Evolutionary conservation across 2,329 filamentous ascomycete genomes (phyloP).

Genomic region (Fusarium bulbicola): DNA sequence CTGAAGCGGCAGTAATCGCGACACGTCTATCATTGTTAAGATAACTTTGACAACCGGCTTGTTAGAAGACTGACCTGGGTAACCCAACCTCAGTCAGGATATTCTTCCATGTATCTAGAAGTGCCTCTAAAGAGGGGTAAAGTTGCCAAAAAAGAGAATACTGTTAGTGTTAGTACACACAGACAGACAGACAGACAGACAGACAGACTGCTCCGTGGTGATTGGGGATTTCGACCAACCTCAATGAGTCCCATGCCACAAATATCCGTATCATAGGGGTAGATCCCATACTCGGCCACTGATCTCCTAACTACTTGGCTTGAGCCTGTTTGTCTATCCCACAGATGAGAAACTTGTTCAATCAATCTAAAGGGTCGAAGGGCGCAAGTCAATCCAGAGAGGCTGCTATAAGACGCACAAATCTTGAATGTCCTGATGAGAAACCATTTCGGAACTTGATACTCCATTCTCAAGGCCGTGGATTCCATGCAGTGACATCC

Average conservation of each 20-base stretch:
- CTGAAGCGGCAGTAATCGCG: accelerated
- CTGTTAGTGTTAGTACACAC: background rate
- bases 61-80: background rate
- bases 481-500: background rate
- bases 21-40: background rate
- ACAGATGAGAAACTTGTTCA: accelerated
- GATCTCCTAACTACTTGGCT: background rate
- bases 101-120: conserved; percentile 3
- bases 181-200: too few relatives aligned
- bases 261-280: background rate
- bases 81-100: background rate
- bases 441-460: conserved; percentile 20
- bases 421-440: background rate
- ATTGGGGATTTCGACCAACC: background rate
- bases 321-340: accelerated
- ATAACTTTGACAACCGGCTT: accelerated
- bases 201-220: accelerated
- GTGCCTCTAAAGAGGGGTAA: background rate
- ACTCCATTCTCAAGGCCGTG: background rate
- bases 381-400: background rate
- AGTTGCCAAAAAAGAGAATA: accelerated
- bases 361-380: background rate
- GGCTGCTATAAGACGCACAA: background rate
- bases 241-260: background rate
- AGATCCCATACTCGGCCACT: background rate